Evolutionary conservation across 805 yeast species (phyloP), one percentile per base, ranked within the genome.

Genomic region (Yarrowia sp.): DNA sequence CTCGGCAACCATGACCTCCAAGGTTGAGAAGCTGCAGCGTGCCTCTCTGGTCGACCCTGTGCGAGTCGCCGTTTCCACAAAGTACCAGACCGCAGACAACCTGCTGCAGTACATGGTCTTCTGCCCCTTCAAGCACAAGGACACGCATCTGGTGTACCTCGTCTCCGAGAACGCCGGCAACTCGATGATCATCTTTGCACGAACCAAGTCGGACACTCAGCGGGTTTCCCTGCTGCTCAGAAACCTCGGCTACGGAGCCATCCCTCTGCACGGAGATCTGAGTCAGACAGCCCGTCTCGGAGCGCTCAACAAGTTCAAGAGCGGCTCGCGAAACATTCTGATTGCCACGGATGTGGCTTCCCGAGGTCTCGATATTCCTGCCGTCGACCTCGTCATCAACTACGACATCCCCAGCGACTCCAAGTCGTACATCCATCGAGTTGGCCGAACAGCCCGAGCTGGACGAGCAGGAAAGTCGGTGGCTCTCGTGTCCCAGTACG

Each of bases 381-480:
- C 84, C 8, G 99, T 94, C 4, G 94, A 86, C 69, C 78, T 93
- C 63, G 98, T 94, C 27, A 76, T 94, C 31, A 94, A 94, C 72
- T 94, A 84, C 71, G 97, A 93, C 70, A 85, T 94, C 21, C 99
- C 99, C 7, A 90, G 92, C 0, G 97, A 94, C 71, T 88, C 98
- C 2, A 97, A 94, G 70, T 97, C 93, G 65, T 94, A 89, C 68
- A 92, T 94, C 60, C 99, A 94, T 76, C 81, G 99, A 72, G 96
- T 93, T 6, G 99, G 99, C 76, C 89, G 99, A 83, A 93, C 99
- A 12, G 99, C 98, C 6, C 88, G 99, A 81, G 98, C 98, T 3
- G 98, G 98, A 1, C 81, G 96, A 68, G 77, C 79, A 47, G 99
- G 99, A 75, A 89, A 84, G 66, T 83, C 96, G 3, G 78, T 94